phyloP scores from a whole-genome alignment of 371 early-diverging fungal species.

The Nematocida minor region DNA sequence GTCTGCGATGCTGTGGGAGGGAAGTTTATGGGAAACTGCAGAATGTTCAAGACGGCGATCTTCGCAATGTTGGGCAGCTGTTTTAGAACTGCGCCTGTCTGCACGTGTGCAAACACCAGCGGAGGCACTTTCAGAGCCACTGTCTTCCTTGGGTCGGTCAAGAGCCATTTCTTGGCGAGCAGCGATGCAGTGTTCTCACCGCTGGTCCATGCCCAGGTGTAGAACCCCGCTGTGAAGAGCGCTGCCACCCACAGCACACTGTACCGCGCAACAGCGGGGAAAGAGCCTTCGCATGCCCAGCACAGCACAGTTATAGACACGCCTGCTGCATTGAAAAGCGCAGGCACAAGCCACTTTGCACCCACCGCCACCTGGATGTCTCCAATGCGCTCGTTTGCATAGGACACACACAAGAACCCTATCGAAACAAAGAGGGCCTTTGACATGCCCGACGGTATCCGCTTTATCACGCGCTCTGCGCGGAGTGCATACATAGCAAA shows the following conservation, averaged over 20 bases:
- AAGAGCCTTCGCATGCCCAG: background rate
- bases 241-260: background rate
- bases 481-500: background rate
- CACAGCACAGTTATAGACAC: background rate
- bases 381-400: slow-evolving; percentile 32
- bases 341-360: background rate
- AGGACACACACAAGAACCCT: slow-evolving; percentile 3
- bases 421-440: slow-evolving; percentile 20
- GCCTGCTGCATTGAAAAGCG: slow-evolving; percentile 2
- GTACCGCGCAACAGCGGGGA: background rate
- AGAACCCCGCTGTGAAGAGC: background rate
- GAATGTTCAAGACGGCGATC: slow-evolving; percentile 8
- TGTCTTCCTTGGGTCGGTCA: background rate
- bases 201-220: background rate
- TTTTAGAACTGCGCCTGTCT: background rate
- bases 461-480: background rate
- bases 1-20: background rate
- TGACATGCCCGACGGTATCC: slow-evolving; percentile 15
- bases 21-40: slow-evolving; percentile 44
- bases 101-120: background rate
- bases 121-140: background rate
- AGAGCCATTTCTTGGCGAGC: background rate
- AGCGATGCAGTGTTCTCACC: background rate
- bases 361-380: background rate
- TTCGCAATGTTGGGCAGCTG: background rate